These are phyloP conservation scores for Wickerhamomyces chaumierensis DNA, from an alignment of 805 yeast species.

Conservation along the genomic window DNA sequence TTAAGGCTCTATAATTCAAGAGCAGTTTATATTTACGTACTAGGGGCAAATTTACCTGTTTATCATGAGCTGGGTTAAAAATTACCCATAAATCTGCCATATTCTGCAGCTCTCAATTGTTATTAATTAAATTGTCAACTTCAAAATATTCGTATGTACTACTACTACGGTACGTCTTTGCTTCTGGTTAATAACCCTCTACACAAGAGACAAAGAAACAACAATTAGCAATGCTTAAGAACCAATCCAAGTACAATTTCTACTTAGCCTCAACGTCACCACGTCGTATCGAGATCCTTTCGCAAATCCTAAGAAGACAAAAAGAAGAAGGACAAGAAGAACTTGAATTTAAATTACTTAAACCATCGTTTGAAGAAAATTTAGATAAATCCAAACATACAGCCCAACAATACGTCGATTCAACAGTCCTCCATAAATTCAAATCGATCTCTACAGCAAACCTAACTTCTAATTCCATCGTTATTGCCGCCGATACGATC, in stretches of 20 bases:
- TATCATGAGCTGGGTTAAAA: too few relatives aligned
- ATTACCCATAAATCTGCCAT: too few relatives aligned
- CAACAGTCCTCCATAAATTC: slow-evolving; percentile 39
- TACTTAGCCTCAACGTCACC: slow-evolving; percentile 82
- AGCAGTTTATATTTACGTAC: too few relatives aligned
- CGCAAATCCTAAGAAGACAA: slow-evolving; percentile 31
- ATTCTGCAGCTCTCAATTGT: too few relatives aligned
- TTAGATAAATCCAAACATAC: slow-evolving; percentile 40
- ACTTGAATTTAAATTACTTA: slow-evolving; percentile 35
- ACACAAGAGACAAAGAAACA: too few relatives aligned
- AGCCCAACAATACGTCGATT: slow-evolving; percentile 47
- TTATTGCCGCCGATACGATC: slow-evolving; percentile 73
- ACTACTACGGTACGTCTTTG: too few relatives aligned
- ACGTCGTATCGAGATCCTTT: slow-evolving; percentile 62
- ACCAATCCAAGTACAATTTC: slow-evolving; percentile 16
- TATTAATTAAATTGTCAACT: too few relatives aligned
- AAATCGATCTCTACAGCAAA: neutral
- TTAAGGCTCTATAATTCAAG: too few relatives aligned
- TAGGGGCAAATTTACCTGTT: too few relatives aligned
- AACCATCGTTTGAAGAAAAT: slow-evolving; percentile 71
- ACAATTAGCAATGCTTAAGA: neutral
- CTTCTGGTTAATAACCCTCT: too few relatives aligned
- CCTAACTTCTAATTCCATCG: slow-evolving; percentile 11
- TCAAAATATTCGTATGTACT: too few relatives aligned
- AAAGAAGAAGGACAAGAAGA: neutral